Conservation (phyloP, 1,284 basidiomycete genomes). For the Xerocomus amazonicus region DNA sequence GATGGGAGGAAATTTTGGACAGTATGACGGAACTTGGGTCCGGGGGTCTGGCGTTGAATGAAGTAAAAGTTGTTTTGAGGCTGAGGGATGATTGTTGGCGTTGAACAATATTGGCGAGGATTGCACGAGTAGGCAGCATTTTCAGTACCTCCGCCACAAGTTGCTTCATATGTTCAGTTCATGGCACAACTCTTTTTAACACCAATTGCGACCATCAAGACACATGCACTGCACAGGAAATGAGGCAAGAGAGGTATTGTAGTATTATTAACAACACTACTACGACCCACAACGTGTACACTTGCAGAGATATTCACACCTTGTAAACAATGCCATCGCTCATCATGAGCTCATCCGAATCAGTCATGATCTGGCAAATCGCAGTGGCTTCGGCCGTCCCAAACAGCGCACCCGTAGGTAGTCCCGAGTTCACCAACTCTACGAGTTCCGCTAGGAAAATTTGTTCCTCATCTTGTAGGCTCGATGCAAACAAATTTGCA, state of each 20-base stretch:
- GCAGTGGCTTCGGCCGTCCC: slow-evolving; percentile 76
- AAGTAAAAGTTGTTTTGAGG: slow-evolving; percentile 28
- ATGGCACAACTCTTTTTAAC: too few species aligned
- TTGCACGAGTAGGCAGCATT: too few species aligned
- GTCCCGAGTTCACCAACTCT: slow-evolving; percentile 75
- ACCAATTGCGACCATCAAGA: too few species aligned
- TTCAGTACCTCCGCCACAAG: too few species aligned
- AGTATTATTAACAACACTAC: neutral
- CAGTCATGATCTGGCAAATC: slow-evolving; percentile 77
- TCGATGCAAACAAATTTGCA: slow-evolving; percentile 65
- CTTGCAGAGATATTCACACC: slow-evolving; percentile 39
- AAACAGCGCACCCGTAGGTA: slow-evolving; percentile 69
- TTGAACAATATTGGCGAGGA: neutral
- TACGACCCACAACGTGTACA: neutral
- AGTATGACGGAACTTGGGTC: slow-evolving; percentile 25
- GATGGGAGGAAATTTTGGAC: slow-evolving; percentile 31
- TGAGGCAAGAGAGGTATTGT: neutral
- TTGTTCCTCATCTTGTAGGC: slow-evolving; percentile 72
- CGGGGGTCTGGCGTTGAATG: slow-evolving; percentile 23
- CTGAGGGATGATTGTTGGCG: slow-evolving; percentile 29
- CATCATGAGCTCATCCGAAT: slow-evolving; percentile 85
- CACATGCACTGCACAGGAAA: too few species aligned
- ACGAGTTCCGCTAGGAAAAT: slow-evolving; percentile 72
- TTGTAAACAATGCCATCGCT: slow-evolving; percentile 78
- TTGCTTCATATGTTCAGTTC: too few species aligned